A percentile compares a stretch with the other conserved stretches of the same genome.
Conservation (phyloP, 495 filamentous ascomycete species). For the Penicillium maclennaniae region DNA sequence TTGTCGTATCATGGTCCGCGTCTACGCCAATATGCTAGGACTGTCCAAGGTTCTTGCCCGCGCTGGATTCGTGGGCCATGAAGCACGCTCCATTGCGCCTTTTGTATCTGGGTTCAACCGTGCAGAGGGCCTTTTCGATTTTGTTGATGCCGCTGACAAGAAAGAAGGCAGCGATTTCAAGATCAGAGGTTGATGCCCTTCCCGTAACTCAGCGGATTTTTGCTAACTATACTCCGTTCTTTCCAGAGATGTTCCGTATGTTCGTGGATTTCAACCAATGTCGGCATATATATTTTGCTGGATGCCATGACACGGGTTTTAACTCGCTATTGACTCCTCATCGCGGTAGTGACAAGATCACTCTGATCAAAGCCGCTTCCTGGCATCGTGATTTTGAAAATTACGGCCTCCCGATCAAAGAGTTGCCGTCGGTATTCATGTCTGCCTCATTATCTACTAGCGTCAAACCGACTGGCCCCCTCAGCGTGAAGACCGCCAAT, state of each 20-base stretch:
- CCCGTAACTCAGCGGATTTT: background rate
- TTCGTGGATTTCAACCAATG: slow-evolving; percentile 59
- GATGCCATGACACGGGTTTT: slow-evolving; percentile 61
- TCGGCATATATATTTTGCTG: slow-evolving; percentile 63
- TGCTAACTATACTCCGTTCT: slow-evolving; percentile 3
- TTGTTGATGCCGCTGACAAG: slow-evolving; percentile 58
- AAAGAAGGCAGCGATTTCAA: slow-evolving; percentile 61
- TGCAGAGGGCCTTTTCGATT: slow-evolving; percentile 56
- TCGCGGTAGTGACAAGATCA: slow-evolving; percentile 45
- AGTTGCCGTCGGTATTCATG: slow-evolving; percentile 45
- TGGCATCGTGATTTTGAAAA: slow-evolving; percentile 36
- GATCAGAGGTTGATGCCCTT: slow-evolving; percentile 45
- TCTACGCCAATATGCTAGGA: slow-evolving; percentile 56
- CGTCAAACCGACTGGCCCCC: slow-evolving; percentile 12
- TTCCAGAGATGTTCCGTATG: slow-evolving; percentile 51
- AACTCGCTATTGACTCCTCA: slow-evolving; percentile 52
- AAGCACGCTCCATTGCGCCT: slow-evolving; percentile 49
- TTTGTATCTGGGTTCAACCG: slow-evolving; percentile 59
- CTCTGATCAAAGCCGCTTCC: slow-evolving; percentile 45
- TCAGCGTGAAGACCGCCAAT: slow-evolving; percentile 6
- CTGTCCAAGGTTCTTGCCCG: slow-evolving; percentile 49
- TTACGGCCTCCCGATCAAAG: slow-evolving; percentile 38
- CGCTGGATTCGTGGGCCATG: slow-evolving; percentile 44
- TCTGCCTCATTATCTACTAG: slow-evolving; percentile 25
- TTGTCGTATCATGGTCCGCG: slow-evolving; percentile 57